Percentiles rank a stretch among this genome's conserved stretches.
Evolutionary conservation across 768 basidiomycete genomes (phyloP).

Genomic region (Favolaschia claudopus): DNA sequence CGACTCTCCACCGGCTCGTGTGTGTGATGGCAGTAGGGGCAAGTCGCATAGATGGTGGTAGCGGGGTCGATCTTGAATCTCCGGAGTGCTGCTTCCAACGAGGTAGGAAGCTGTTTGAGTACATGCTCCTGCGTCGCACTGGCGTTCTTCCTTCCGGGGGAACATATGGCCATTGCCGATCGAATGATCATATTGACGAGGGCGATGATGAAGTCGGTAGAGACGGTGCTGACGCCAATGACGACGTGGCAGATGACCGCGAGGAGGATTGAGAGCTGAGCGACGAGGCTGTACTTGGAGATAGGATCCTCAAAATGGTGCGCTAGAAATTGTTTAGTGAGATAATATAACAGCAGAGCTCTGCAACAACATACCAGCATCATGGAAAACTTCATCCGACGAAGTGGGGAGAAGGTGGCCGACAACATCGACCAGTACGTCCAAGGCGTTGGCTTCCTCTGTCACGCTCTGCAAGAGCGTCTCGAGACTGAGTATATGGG

Average conservation of each 20-base stretch:
- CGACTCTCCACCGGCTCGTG: too few species aligned
- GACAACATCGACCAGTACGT: not conserved
- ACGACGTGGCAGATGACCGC: not conserved
- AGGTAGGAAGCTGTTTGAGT: too few species aligned
- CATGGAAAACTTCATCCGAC: not conserved
- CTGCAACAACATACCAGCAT: not conserved
- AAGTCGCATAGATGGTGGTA: too few species aligned
- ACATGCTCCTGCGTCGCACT: not conserved
- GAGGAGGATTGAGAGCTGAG: not conserved
- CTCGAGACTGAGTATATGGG: not conserved
- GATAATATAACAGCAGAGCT: not conserved
- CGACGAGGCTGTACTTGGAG: not conserved
- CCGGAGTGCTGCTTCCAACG: too few species aligned
- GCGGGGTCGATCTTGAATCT: too few species aligned
- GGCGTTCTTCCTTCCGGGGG: not conserved
- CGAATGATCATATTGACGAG: not conserved
- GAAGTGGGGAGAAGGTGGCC: not conserved
- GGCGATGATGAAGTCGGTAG: not conserved
- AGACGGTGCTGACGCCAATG: not conserved
- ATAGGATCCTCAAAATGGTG: not conserved
- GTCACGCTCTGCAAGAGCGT: not conserved
- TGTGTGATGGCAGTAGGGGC: too few species aligned
- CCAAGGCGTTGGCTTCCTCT: not conserved
- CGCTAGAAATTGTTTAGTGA: not conserved
- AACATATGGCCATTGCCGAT: not conserved